Base-by-base conservation (phyloP, 2,329 filamentous ascomycete species). In the Ploettnerulaceae sp. region DNA sequence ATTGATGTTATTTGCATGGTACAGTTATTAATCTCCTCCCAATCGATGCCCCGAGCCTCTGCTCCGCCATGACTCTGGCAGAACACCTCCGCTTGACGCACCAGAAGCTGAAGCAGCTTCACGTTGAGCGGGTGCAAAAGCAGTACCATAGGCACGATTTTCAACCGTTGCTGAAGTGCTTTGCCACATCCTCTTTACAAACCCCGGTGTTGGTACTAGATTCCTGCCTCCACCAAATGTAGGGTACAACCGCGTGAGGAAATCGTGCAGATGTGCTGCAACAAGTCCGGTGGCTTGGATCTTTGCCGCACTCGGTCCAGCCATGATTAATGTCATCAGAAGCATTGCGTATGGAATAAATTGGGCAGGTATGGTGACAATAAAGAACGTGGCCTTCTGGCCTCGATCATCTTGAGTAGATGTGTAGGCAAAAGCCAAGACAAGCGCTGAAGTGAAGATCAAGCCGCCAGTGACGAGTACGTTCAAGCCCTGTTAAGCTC, bases 231-330 rank as follows among this genome's bases (percentile, higher is more conserved):
- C 86, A 24, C 89, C 91, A 62, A 93, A 93, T 45, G 86, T 81
- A 4, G 93, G 93, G 74, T 89, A 97, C 32, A 96, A 75, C 38
- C 87, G 79, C 2, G 86, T 89, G 39, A 96, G 67, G 62, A 97
- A 98, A 64, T 97, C 87, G 67, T 89, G 95, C 15, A 93, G 61
- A 65, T 98, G 93, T 4, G 90, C 90, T 9, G 90, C 87, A 33
- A 95, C 55, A 8, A 98, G 73, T n/a, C 93, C 93, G 25, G 79
- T 86, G 4, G 80, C 66, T 61, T 94, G 82, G 3, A 82, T 60
- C 46, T 86, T 62, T 8, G 86, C 75, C 14, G 68, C 68, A 3
- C 66, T 56, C 26, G 74, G 73, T 8, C 83, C 82, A 4, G 69
- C 73, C 62, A 86, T 78, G 43, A 97, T 70, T 17, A 95, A 73